A percentile compares a stretch with the other conserved stretches of the same genome.
Conservation (phyloP, 805 yeast species). For the Sungouiozyma ichnusensis region DNA sequence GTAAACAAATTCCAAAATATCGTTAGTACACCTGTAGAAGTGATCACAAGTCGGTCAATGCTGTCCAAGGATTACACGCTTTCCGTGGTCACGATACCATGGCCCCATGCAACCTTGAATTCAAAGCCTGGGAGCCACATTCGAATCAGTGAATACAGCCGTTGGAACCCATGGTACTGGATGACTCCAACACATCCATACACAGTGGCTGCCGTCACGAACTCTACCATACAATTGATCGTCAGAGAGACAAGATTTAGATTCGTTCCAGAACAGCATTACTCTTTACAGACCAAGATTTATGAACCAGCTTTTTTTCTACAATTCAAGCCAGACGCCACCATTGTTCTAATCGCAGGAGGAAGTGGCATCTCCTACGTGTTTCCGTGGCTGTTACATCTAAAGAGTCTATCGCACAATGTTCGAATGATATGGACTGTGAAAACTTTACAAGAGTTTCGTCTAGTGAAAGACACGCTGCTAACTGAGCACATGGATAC, state of each 20-base stretch:
- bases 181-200: constrained; percentile 58
- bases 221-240: constrained; percentile 34
- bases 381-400: constrained; percentile 27
- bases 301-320: constrained; percentile 14
- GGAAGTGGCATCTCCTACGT: constrained; percentile 68
- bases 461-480: not conserved
- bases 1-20: constrained; percentile 2
- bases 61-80: constrained; percentile 10
- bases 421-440: not conserved
- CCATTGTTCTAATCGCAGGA: constrained; percentile 47
- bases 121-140: constrained; percentile 49
- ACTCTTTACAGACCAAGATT: constrained; percentile 19
- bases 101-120: constrained; percentile 14
- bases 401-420: not conserved
- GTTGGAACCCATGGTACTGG: constrained; percentile 33
- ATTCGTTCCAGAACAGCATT: constrained; percentile 26
- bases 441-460: not conserved
- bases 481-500: no score
- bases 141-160: constrained; percentile 34
- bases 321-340: constrained; percentile 33
- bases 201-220: constrained; percentile 43
- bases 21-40: no score
- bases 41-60: no score
- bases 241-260: constrained; percentile 33
- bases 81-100: not conserved